These are phyloP conservation scores for Chytridiales sp. DNA, from an alignment of 371 early-diverging fungal species.

Conservation along the genomic window DNA sequence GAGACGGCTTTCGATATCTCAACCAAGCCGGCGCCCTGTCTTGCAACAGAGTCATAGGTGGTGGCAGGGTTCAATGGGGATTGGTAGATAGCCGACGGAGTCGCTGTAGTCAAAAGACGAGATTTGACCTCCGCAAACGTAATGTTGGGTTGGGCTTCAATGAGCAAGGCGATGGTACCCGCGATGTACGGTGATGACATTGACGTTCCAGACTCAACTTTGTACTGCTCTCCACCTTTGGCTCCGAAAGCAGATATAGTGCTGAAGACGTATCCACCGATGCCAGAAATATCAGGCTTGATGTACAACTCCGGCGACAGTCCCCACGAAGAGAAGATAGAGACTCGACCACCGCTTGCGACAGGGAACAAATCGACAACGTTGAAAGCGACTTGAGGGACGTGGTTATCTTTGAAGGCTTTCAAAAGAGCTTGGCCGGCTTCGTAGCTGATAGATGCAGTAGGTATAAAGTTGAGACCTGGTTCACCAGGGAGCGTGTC, in stretches of 20 bases:
- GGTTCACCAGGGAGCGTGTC: slow-evolving; percentile 3
- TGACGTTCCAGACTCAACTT: slow-evolving; percentile 45
- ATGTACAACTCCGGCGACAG: slow-evolving; percentile 4
- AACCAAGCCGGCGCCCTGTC: slow-evolving; percentile 72
- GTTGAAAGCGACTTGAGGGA: background rate
- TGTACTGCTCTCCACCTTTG: slow-evolving; percentile 10
- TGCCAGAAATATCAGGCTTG: slow-evolving; percentile 32
- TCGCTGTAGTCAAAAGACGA: slow-evolving; percentile 45
- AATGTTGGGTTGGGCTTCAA: slow-evolving; percentile 13
- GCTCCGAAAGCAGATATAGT: slow-evolving; percentile 13
- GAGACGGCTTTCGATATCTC: slow-evolving; percentile 59
- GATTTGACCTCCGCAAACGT: slow-evolving; percentile 5
- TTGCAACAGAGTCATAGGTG: slow-evolving; percentile 52
- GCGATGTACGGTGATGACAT: slow-evolving; percentile 47
- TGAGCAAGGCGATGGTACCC: slow-evolving; percentile 25
- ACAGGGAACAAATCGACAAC: slow-evolving; percentile 11
- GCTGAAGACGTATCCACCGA: slow-evolving; percentile 25
- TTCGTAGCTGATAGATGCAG: slow-evolving; percentile 7
- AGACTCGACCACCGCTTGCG: slow-evolving; percentile 40
- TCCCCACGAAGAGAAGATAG: slow-evolving; percentile 40
- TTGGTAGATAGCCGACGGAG: slow-evolving; percentile 38
- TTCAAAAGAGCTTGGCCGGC: slow-evolving; percentile 18
- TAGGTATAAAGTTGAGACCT: slow-evolving; percentile 12
- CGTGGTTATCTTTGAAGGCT: slow-evolving; percentile 45
- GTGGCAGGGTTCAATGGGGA: slow-evolving; percentile 32